A percentile compares a stretch with the other conserved stretches of the same genome.
phyloP scores from a whole-genome alignment of 345 rosid species.

The Stellera chamaejasme region DNA sequence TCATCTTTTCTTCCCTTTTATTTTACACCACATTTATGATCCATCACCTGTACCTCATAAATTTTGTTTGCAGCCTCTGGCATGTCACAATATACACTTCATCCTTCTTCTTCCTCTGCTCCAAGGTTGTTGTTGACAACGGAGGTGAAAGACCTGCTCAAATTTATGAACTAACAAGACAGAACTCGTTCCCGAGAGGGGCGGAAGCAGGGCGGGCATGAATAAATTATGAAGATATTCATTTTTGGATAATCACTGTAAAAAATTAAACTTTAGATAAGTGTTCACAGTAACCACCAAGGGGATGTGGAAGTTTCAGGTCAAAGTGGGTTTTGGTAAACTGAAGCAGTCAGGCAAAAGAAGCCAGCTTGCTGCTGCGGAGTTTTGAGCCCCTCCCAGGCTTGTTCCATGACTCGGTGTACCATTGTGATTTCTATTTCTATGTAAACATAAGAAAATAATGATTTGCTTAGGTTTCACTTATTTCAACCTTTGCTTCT shows the following conservation, averaged over 20 bases:
- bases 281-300: neutral
- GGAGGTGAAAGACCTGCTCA: conserved; percentile 27
- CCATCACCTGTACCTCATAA: conserved; percentile 5
- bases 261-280: neutral
- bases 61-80: conserved; percentile 61
- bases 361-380: neutral
- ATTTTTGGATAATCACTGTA: neutral
- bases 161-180: conserved; percentile 54
- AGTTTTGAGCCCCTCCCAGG: too few relatives aligned
- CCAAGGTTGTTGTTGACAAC: conserved; percentile 42
- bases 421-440: too few relatives aligned
- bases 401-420: too few relatives aligned
- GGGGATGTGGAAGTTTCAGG: neutral
- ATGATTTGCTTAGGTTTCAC: too few relatives aligned
- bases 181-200: conserved; percentile 46
- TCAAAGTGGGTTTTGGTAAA: neutral
- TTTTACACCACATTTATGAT: conserved; percentile 16
- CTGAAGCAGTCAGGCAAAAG: conserved; percentile 12
- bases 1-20: conserved; percentile 7
- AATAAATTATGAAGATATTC: conserved; percentile 1
- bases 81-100: conserved; percentile 72
- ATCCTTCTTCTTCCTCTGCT: conserved; percentile 91
- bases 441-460: too few relatives aligned
- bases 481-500: too few relatives aligned
- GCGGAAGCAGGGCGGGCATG: conserved; percentile 13